These are phyloP conservation scores for Apiospora kogelbergensis DNA, from an alignment of 2,329 filamentous ascomycete genomes.

Conservation along the genomic window DNA sequence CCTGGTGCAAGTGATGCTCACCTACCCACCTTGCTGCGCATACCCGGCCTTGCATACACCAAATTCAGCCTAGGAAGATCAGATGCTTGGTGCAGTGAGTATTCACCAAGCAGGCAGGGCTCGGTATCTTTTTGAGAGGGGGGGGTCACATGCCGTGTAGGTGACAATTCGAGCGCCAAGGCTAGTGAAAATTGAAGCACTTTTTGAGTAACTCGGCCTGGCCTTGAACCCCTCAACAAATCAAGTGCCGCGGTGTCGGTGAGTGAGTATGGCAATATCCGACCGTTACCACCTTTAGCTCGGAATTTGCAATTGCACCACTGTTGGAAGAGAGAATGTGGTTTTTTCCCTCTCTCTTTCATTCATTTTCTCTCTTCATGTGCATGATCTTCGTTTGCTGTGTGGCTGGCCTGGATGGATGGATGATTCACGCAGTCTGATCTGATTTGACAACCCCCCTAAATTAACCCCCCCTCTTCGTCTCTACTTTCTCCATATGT, in stretches of 20 bases:
- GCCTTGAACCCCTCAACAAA: conserved; percentile 9
- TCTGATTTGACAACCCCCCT: not conserved
- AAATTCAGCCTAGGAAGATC: not conserved
- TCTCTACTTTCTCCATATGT: not conserved
- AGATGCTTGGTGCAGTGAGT: not conserved
- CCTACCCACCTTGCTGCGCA: not conserved
- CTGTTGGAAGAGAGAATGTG: not conserved
- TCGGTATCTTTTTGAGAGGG: not conserved
- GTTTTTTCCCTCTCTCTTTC: not conserved
- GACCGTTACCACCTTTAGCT: not conserved
- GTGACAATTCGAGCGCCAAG: not conserved
- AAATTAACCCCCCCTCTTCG: not conserved
- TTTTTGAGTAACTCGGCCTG: not conserved
- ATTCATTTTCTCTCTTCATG: not conserved
- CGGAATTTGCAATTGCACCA: not conserved
- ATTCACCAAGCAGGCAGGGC: not conserved
- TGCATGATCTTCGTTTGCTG: not conserved
- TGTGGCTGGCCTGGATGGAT: not conserved
- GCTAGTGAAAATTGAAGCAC: not conserved
- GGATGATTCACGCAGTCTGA: conserved; percentile 1
- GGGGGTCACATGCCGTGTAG: not conserved
- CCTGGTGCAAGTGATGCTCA: not conserved
- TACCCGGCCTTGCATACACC: not conserved
- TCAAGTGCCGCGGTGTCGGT: conserved; percentile 8
- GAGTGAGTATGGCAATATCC: not conserved